These are phyloP conservation scores for Posidonia australis DNA, from an alignment of 106 monocot species.

Conservation along the genomic window DNA sequence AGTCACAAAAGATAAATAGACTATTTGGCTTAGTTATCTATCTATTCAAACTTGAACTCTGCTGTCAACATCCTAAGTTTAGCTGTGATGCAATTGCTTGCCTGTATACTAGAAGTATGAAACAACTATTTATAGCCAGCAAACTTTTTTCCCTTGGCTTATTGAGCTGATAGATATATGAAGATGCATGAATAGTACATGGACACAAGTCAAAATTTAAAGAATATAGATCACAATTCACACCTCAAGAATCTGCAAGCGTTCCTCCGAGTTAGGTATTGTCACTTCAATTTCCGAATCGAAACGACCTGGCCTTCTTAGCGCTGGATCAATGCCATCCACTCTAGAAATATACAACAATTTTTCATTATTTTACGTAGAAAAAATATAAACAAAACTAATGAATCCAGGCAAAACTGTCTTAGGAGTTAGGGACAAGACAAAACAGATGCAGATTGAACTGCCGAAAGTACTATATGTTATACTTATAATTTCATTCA, in stretches of 20 bases:
- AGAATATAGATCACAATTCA: not conserved
- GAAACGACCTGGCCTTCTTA: constrained; percentile 82
- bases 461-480: too few relatives aligned
- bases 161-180: too few relatives aligned
- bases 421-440: not conserved
- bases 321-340: constrained; percentile 78
- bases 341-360: constrained; percentile 26
- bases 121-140: too few relatives aligned
- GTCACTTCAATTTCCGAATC: constrained; percentile 80
- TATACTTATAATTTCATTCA: too few relatives aligned
- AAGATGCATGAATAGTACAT: not conserved
- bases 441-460: too few relatives aligned
- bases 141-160: too few relatives aligned
- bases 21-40: too few relatives aligned
- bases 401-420: not conserved
- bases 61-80: too few relatives aligned
- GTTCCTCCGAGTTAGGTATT: constrained; percentile 70
- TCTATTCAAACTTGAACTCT: too few relatives aligned
- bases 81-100: too few relatives aligned
- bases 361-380: not conserved
- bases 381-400: not conserved
- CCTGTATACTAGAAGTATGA: too few relatives aligned
- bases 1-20: not conserved
- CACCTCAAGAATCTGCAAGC: constrained; percentile 73
- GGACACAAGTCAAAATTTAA: not conserved